Evolutionary conservation across 192 early-diverging fungal genomes (phyloP).

Genomic region (Backusella parvicylindrica): DNA sequence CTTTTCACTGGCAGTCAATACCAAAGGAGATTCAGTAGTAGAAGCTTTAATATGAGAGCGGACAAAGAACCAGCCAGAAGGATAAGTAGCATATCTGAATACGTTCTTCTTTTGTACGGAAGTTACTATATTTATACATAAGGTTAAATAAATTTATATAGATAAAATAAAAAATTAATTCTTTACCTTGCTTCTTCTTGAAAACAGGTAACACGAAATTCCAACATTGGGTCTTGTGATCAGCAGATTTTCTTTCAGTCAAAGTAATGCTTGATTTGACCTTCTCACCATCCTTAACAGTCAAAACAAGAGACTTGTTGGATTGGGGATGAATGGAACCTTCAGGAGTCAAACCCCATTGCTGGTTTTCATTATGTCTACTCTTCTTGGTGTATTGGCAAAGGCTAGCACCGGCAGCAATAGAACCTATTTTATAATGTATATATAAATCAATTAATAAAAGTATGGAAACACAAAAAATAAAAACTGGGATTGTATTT

Average conservation of each 20-base stretch:
- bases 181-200: conserved; percentile 28
- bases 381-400: conserved; percentile 26
- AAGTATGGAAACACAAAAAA: not conserved
- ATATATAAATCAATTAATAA: not conserved
- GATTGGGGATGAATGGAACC: conserved; percentile 20
- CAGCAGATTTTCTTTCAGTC: not conserved
- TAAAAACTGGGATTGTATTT: conserved; percentile 1
- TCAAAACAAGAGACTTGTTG: conserved; percentile 14
- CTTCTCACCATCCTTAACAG: conserved; percentile 20
- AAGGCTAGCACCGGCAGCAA: conserved; percentile 9
- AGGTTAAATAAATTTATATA: not conserved
- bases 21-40: conserved; percentile 14
- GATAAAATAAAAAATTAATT: not conserved
- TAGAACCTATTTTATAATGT: conserved; percentile 9
- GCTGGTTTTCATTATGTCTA: conserved; percentile 20
- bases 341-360: conserved; percentile 25
- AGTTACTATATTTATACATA: conserved; percentile 5
- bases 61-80: conserved; percentile 31
- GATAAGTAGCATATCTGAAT: conserved; percentile 27
- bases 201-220: conserved; percentile 35
- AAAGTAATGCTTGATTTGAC: conserved; percentile 13
- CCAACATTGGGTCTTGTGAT: conserved; percentile 27
- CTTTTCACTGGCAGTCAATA: conserved; percentile 10
- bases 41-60: conserved; percentile 2
- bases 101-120: conserved; percentile 11